Base-by-base conservation (phyloP, 1,139 yeast species). In the Meyerozyma carpophila region DNA sequence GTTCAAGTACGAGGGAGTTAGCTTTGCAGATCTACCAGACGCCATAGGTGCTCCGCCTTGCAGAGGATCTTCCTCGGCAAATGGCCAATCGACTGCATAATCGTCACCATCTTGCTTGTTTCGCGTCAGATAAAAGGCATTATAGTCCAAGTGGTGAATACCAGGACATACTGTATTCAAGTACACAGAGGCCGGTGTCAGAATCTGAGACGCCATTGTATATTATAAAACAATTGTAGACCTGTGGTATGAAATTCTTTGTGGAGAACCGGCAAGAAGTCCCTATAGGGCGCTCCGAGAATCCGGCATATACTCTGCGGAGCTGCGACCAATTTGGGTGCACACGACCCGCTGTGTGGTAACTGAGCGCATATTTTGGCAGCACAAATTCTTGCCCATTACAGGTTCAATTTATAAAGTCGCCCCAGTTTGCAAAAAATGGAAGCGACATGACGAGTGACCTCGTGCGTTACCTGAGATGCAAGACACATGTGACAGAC, bases 111-210 rank as follows among this genome's bases (percentile, higher is more conserved):
- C 44, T 44, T 25, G 49, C 43, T 29, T 41, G 40, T 25, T 50
- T 39, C 46, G 46, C 41, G 47, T 41, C 14, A 51, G 49, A 24
- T 50, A 37, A 27, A 44, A 27, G 32, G 61, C 58, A 49, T 72
- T 72, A 14, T 65, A 64, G 36, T 66, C 70, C 37, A 71, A 55
- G 32, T 51, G 54, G 13, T 56, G 50, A 41, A 62, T 59, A 0
- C 75, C 75, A 0, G 77, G 77, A 42, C 72, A 63, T 1, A 69
- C 72, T 9, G 73, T 57, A 44, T 62, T 62, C 28, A 72, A 58
- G 45, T 68, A 72, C 9, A 62, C 59, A 26, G 54, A 50, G 5
- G 61, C 53, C 3, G 63, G 53, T 5, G 72, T 11, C 34, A 6
- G 34, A 4, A 8, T 14, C 14, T 31, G 34, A 11, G 34, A 13